Base-by-base conservation (phyloP, 768 basidiomycete species). In the Lyophyllum semitale region DNA sequence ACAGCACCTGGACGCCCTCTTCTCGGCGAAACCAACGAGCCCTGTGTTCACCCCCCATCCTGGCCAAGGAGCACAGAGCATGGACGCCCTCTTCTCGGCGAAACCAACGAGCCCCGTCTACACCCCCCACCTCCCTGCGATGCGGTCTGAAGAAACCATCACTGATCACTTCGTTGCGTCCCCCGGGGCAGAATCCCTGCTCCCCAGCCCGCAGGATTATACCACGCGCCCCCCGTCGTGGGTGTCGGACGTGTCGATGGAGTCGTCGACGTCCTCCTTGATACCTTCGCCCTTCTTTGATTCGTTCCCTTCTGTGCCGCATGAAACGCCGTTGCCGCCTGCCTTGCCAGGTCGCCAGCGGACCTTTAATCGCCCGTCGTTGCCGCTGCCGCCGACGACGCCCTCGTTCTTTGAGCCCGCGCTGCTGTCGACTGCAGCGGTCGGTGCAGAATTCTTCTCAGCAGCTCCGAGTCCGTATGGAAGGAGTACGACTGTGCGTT, bases 281-380 rank as follows among this genome's bases (percentile, higher is more conserved):
- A 71, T 66, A 56, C 71, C 74, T 59, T 83, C 75, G 57, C 83
- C 71, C 47, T 61, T 77, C 23, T 79, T 89, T 40, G 88, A 89
- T 54, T 80, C 86, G 7, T 90, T 91, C 69, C 89, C 89, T 22
- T 80, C 81, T 30, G 88, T 90, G 5, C 88, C 89, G 1, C 73
- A 78, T 44, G 74, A 73, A 17, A 67, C 76, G 5, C 80, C 81
- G 1, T 63, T 71, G 3, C 45, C 53, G 13, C 64, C 61, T 32
- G 55, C 59, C 20, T 44, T 59, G 13, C 40, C 59, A 17, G 48
- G 56, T 22, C 63, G 51, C 27, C 55, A 51, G 45, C 46, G 48
- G 20, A 54, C 30, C n/a, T 30, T 53, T 12, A 43, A 42, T 18
- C 60, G 54, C 30, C 63, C 56, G 3, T 54, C 58, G 9, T 55